Base-by-base conservation (phyloP, 345 rosid species). In the Populus davidiana region DNA sequence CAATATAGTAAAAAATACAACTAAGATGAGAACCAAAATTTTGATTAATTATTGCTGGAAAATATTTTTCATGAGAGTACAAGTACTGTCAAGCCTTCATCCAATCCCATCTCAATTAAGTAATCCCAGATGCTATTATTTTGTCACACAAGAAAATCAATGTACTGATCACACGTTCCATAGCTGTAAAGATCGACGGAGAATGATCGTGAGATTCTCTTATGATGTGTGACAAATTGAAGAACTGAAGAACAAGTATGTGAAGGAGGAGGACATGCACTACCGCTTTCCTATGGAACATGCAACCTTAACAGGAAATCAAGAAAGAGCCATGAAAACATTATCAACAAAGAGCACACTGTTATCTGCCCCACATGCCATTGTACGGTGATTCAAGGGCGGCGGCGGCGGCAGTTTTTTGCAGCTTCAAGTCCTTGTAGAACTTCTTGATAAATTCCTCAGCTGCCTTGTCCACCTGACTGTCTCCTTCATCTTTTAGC, bases 361-460 rank as follows among this genome's bases (percentile, higher is more conserved):
- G 52, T 87, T 81, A 87, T 78, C 89, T 80, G 52, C 75, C 87
- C 91, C 94, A 83, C 47, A 79, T 70, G 69, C 75, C 80, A 67
- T 85, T 86, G 71, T 81, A 87, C 5, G 95, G 93, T 2, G 94
- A 90, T 23, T 90, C 85, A 18, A 81, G 35, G 7, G 85, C 81
- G 27, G 1, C 1, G 11, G 72, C 2, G 47, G 81, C 81, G 87
- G 56, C 78, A 78, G 80, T 75, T 43, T 86, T 88, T 82, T 95
- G 93, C 77, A 56, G 77, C 86, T 84, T 90, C 74, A 90, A 84
- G 44, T 93, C 90, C 76, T 86, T 90, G 43, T 95, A 87, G 65
- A 93, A 93, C 77, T 86, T 91, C 77, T 86, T 86, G 64, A 95
- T 95, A 80, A 95, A 95, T 77, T 93, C 99, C 77, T 95, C 99